Base-by-base conservation (phyloP, 768 basidiomycete species). In the Tulasnella sp. region DNA sequence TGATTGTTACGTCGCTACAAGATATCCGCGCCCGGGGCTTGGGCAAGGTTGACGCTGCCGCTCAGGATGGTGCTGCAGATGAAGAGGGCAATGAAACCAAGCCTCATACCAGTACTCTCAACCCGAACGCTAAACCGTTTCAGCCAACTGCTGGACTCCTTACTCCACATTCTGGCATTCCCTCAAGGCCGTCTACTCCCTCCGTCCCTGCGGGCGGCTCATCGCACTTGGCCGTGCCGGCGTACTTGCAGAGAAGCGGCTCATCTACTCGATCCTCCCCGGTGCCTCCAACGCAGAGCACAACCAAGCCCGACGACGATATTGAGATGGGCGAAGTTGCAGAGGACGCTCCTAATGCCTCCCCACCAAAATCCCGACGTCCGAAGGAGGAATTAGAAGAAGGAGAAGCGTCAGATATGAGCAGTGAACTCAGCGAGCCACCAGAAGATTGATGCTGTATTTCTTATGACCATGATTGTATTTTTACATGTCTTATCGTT, bases 291-390 rank as follows among this genome's bases (percentile, higher is more conserved):
- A 77, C 80, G 79, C 56, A 81, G 77, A 46, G 78, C 56, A 31
- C 73, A 77, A 39, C 72, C 73, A 21, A 79, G 80, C 52, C 84
- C 38, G 78, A 87, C 39, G 89, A 93, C 81, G 94, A 95, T 81
- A 94, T 95, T 81, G 94, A 95, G 85, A 95, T 95, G 94, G 94
- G 94, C n/a, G 94, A 95, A 83, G 89, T 95, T 3, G 91, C 93
- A 80, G 94, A 95, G 74, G 79, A 80, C 24, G 46, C 39, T 10
- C 78, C 56, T 80, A 88, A 90, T 76, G 89, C 90, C 3, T 90
- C 88, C 12, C 56, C 81, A 34, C 44, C 42, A 76, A 81, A 82
- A 74, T 78, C 62, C n/a, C 62, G 78, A 14, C 75, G 44, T 89
- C 81, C 77, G 83, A 56, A 86, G 89, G 76, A 95, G 82, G 94